Evolutionary conservation across 2,329 filamentous ascomycete genomes (phyloP).

Genomic region (Madurella fahalii): DNA sequence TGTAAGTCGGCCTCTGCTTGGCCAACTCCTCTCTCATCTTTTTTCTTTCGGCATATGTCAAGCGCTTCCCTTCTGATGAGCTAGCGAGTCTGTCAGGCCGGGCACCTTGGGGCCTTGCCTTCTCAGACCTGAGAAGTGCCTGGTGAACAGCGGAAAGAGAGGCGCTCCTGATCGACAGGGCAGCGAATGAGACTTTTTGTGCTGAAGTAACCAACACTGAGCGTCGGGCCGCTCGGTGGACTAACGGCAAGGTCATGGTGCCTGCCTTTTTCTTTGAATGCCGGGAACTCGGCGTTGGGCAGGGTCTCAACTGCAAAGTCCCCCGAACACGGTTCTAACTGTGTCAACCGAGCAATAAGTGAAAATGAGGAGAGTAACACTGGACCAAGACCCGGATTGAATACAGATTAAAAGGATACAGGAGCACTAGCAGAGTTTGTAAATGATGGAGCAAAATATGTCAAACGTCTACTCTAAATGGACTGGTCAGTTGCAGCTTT

Average conservation of each 20-base stretch:
- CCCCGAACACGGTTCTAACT: too few species aligned
- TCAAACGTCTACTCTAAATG: too few species aligned
- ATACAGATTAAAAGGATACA: too few species aligned
- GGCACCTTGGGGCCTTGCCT: slow-evolving; percentile 32
- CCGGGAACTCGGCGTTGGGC: background rate
- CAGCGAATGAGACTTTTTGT: slow-evolving; percentile 2
- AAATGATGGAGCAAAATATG: too few species aligned
- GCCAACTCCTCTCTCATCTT: slow-evolving; percentile 25
- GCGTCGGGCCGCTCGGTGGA: slow-evolving; percentile 16
- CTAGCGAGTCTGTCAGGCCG: slow-evolving; percentile 6
- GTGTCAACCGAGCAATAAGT: too few species aligned
- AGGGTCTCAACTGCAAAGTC: background rate
- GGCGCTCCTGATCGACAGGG: slow-evolving; percentile 38
- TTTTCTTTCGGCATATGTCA: slow-evolving; percentile 29
- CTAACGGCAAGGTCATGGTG: slow-evolving; percentile 19
- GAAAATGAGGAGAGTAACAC: too few species aligned
- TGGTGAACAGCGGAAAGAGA: slow-evolving; percentile 67
- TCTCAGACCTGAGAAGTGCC: slow-evolving; percentile 51
- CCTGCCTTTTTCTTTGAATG: background rate
- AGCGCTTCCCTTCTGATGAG: slow-evolving; percentile 19
- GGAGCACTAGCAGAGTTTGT: too few species aligned
- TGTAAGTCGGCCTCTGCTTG: slow-evolving; percentile 28
- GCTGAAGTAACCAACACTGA: slow-evolving; percentile 4
- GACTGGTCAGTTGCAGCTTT: too few species aligned
- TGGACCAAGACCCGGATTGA: too few species aligned